Evolutionary conservation across 768 basidiomycete species (phyloP).

Genomic region (Tephrocybe sp.): DNA sequence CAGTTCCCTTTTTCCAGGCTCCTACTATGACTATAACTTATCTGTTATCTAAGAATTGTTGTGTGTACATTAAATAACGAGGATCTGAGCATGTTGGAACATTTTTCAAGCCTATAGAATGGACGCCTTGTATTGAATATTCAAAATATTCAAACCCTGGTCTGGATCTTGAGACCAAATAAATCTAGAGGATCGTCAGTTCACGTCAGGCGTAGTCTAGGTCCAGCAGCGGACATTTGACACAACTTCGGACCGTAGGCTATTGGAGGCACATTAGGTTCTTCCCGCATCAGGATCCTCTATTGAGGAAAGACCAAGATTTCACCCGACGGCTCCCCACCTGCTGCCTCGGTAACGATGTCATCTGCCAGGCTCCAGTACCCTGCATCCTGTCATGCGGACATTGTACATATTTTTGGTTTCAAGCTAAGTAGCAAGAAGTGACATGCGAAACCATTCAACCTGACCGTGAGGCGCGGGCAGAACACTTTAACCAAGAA

Average conservation of each 20-base stretch:
- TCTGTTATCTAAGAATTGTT: not conserved
- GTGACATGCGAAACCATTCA: conserved; percentile 8
- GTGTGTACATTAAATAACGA: not conserved
- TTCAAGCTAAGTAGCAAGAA: conserved; percentile 1
- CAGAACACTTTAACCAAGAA: not conserved
- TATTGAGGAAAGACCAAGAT: conserved; percentile 5
- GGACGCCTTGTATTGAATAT: no score
- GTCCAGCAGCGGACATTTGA: no score
- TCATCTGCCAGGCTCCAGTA: conserved; percentile 1
- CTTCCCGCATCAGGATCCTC: not conserved
- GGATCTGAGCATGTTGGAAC: not conserved
- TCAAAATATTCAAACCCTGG: no score
- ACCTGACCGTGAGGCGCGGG: not conserved
- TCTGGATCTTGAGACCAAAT: no score
- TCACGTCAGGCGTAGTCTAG: not conserved
- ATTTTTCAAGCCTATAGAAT: not conserved
- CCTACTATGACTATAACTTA: conserved; percentile 12
- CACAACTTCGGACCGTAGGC: conserved; percentile 1
- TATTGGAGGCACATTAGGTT: conserved; percentile 2
- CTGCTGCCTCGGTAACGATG: conserved; percentile 6
- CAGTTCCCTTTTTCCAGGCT: conserved; percentile 28
- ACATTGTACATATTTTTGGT: not conserved
- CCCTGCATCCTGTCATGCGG: conserved; percentile 4
- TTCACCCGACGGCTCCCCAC: conserved; percentile 4
- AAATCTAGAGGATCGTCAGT: no score